Evolutionary conservation across 2,329 filamentous ascomycete genomes (phyloP), one percentile per base, ranked within the genome.

Genomic region (Tolypocladium tundrense): DNA sequence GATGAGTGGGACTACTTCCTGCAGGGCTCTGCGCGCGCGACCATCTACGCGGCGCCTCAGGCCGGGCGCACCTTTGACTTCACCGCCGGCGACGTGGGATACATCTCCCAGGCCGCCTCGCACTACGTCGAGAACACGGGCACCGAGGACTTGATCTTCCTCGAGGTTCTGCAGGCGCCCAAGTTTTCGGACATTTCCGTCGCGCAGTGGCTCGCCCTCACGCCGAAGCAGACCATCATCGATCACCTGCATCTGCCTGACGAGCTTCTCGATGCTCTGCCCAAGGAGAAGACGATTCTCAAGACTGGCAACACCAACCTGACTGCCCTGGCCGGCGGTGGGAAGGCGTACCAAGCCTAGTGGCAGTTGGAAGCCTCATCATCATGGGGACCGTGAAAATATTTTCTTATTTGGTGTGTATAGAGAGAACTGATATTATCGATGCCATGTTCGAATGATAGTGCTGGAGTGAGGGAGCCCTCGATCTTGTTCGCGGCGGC

Each of bases 1-100:
- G 82, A 85, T 66, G 83, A 86, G 68, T 86, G 83, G 83, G 77
- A 76, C 55, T 85, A 80, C 69, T 84, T 86, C 71, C 69, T 85
- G 9, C 67, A 76, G 57, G 83, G 83, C 0, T 75, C 76, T 13
- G 83, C 77, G 0, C 77, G 83, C 11, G 74, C 84, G 42, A 85
- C 81, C 1, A 74, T 84, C 33, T 85, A 79, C 69, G 64, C 72
- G 27, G 82, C 81, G 0, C 79, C 81, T 0, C 67, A 71, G 4
- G 68, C 75, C 2, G 75, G 77, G 1, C 74, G 77, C 53, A 85
- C 81, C 0, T 85, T 84, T 59, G 82, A 85, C 69, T 85, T 82
- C 68, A 76, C 76, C 8, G 80, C 80, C 24, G 82, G 82, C 19
- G 81, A 84, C 59, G 81, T 85, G 0, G 82, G 81, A 0, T 85